Percentiles rank a stretch among this genome's conserved stretches.
phyloP scores from a whole-genome alignment of 2,329 filamentous ascomycete species.

The Fonsecaea pedrosoi region DNA sequence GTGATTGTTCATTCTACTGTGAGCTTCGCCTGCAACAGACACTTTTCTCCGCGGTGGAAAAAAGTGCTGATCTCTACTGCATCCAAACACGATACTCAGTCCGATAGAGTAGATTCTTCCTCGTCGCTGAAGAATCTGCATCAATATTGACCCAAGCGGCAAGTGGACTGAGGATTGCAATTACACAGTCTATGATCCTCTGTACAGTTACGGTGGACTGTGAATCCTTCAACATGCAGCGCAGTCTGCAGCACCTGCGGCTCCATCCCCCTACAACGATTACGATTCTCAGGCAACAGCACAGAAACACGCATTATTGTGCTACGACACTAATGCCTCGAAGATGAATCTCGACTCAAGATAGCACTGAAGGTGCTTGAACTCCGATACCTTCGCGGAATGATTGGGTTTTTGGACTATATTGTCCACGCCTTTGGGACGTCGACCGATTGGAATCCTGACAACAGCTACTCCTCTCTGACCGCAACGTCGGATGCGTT shows the following conservation, averaged over 20 bases:
- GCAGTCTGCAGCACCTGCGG: not conserved
- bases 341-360: slow-evolving; percentile 25
- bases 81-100: not conserved
- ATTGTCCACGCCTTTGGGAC: slow-evolving; percentile 89
- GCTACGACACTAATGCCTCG: not conserved
- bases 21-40: not conserved
- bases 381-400: slow-evolving; percentile 50
- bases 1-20: not conserved
- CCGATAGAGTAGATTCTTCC: not conserved
- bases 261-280: not conserved
- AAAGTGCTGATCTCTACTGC: not conserved
- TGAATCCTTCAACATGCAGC: not conserved
- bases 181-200: not conserved
- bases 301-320: not conserved
- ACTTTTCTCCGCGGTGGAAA: not conserved
- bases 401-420: slow-evolving; percentile 98
- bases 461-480: slow-evolving; percentile 88
- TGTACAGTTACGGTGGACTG: not conserved
- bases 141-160: not conserved
- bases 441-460: slow-evolving; percentile 84
- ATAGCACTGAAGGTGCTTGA: slow-evolving; percentile 35
- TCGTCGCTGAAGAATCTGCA: not conserved
- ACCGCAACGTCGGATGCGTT: slow-evolving; percentile 85
- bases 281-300: not conserved
- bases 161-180: not conserved